Evolutionary conservation across 352 stramenopile genomes (phyloP).

Genomic region (Phytophthora agathidicida): DNA sequence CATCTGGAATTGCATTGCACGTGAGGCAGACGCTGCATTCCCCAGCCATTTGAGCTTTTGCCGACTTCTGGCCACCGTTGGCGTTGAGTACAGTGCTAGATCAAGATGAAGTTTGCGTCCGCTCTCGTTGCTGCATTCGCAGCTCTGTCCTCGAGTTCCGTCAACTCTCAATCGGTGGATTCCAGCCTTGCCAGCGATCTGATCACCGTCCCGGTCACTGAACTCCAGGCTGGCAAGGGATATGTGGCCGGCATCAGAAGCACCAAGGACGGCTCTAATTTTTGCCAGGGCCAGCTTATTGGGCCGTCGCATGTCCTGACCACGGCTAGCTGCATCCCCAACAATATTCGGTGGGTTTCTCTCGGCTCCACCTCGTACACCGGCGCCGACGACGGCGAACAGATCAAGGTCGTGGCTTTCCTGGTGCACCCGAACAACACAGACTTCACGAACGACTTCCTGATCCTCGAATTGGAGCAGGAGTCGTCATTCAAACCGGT

Average conservation of each 20-base stretch:
- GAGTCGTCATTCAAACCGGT: conserved; percentile 42
- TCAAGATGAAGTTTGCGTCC: conserved; percentile 25
- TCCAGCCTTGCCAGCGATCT: conserved; percentile 18
- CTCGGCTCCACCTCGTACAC: conserved; percentile 54
- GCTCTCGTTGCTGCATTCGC: conserved; percentile 8
- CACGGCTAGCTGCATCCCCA: conserved; percentile 46
- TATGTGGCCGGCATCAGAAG: conserved; percentile 44
- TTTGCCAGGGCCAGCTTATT: conserved; percentile 50
- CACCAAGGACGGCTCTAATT: conserved; percentile 32
- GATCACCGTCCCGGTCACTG: conserved; percentile 18
- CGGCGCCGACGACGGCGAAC: conserved; percentile 45
- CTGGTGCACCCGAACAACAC: conserved; percentile 48
- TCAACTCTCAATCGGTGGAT: conserved; percentile 5
- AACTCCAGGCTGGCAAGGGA: conserved; percentile 41
- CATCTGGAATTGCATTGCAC: conserved; percentile 10
- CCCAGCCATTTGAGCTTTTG: conserved; percentile 35
- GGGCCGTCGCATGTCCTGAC: conserved; percentile 43
- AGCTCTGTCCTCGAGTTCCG: conserved; percentile 3
- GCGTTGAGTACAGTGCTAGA: neutral
- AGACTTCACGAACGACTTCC: conserved; percentile 49
- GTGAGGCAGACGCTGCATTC: conserved; percentile 10
- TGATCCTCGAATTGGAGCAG: conserved; percentile 54
- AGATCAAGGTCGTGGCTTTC: conserved; percentile 50
- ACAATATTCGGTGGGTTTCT: conserved; percentile 53
- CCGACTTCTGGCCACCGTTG: conserved; percentile 4